A percentile compares a stretch with the other conserved stretches of the same genome.
Conservation (phyloP, 225 moss, liverwort and hornwort genomes). For the Ulota crispa region DNA sequence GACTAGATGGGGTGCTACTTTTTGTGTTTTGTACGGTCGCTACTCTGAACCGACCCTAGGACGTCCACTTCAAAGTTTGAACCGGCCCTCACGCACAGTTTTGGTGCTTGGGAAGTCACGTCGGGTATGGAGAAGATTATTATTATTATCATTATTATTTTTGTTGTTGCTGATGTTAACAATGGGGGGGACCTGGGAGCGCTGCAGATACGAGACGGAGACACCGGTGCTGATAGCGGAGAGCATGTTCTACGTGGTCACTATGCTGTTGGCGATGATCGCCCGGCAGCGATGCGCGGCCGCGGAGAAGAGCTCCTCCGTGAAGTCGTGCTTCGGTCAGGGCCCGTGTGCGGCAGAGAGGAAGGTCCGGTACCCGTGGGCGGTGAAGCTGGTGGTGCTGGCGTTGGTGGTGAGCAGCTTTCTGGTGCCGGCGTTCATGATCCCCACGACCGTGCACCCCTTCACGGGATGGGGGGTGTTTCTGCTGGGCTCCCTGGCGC, state of each 20-base stretch:
- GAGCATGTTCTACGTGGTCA: conserved; percentile 67
- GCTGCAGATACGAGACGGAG: conserved; percentile 73
- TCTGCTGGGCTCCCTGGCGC: conserved; percentile 75
- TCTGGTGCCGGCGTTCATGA: conserved; percentile 57
- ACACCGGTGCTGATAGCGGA: conserved; percentile 61
- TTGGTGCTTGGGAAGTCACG: too few relatives aligned
- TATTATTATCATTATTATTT: too few relatives aligned
- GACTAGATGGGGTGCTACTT: too few relatives aligned
- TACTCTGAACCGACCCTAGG: too few relatives aligned
- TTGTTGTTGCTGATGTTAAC: too few relatives aligned
- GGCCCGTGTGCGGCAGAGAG: conserved; percentile 57
- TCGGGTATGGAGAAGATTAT: too few relatives aligned
- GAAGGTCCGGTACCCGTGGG: conserved; percentile 34
- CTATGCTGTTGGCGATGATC: conserved; percentile 65
- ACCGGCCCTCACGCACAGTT: too few relatives aligned
- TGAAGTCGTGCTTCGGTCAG: conserved; percentile 75
- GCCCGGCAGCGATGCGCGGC: conserved; percentile 57
- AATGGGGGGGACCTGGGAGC: background rate
- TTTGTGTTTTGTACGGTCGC: too few relatives aligned
- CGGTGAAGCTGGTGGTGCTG: conserved; percentile 52
- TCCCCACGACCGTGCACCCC: conserved; percentile 91
- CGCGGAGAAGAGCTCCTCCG: conserved; percentile 55
- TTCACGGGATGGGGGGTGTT: conserved; percentile 84
- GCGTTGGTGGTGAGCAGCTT: conserved; percentile 47
- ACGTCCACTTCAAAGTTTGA: too few relatives aligned